Conservation (phyloP, 257 asterid species). For the Solanum stenotomum region DNA sequence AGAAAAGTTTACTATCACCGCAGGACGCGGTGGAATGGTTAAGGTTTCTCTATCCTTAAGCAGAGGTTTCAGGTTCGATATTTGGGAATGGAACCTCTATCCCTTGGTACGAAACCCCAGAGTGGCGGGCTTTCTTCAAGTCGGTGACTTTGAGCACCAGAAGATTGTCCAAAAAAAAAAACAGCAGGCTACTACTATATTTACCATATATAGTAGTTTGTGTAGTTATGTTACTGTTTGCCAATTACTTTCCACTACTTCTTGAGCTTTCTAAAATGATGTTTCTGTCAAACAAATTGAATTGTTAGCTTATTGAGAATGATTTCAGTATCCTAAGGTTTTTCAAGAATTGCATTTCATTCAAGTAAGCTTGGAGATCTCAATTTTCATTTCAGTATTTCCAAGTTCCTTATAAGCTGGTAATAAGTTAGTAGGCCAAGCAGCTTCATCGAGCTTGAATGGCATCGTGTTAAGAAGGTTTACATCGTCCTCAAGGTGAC, state of each 20-base stretch:
- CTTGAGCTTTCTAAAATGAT: not conserved
- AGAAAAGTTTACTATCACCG: not conserved
- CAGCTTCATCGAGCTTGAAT: constrained; percentile 63
- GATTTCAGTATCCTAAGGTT: not conserved
- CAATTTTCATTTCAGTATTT: constrained; percentile 34
- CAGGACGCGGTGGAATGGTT: not conserved
- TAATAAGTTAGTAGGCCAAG: constrained; percentile 50
- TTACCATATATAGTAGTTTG: not conserved
- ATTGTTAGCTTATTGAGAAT: not conserved
- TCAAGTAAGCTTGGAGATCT: constrained; percentile 39
- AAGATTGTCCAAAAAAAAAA: not conserved
- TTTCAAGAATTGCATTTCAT: not conserved
- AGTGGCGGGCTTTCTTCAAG: not conserved
- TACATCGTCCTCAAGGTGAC: constrained; percentile 49
- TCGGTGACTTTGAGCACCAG: not conserved
- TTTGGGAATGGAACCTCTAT: not conserved
- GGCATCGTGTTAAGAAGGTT: constrained; percentile 52
- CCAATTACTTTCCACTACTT: not conserved
- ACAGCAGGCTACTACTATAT: not conserved
- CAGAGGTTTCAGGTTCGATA: not conserved
- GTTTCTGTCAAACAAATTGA: not conserved
- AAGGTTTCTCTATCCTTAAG: not conserved
- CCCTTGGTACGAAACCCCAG: not conserved
- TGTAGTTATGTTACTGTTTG: not conserved
- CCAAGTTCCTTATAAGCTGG: constrained; percentile 44